Evolutionary conservation across 2,329 filamentous ascomycete species (phyloP).

Genomic region (Trichoderma sp.): DNA sequence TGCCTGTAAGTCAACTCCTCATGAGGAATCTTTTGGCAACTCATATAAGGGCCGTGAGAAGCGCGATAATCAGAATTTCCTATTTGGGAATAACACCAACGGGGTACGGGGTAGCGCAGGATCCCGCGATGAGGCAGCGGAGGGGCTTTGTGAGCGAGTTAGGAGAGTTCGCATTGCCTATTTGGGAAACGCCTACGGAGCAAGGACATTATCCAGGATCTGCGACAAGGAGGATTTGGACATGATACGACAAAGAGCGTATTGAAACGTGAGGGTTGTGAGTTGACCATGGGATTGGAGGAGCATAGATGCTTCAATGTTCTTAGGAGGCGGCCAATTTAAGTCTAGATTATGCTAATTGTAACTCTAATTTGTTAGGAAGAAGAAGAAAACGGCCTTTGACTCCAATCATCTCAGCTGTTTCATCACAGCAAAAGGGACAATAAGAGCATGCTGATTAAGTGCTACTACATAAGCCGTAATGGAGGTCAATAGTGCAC

Average conservation of each 20-base stretch:
- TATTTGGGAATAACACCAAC: not conserved
- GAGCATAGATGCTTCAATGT: not conserved
- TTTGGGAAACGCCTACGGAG: not conserved
- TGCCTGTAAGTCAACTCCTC: not conserved
- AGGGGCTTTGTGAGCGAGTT: not conserved
- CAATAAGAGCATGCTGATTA: not conserved
- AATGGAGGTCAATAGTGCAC: not conserved
- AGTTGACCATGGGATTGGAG: not conserved
- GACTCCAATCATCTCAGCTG: not conserved
- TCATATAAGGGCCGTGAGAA: not conserved
- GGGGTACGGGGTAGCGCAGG: not conserved
- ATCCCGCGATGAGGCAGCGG: not conserved
- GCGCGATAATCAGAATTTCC: constrained; percentile 16
- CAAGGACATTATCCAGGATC: not conserved
- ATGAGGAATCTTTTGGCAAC: constrained; percentile 10
- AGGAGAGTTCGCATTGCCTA: not conserved
- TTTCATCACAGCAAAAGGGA: not conserved
- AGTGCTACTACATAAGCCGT: not conserved
- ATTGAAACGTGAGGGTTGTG: not conserved
- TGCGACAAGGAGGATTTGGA: not conserved
- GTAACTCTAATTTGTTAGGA: not conserved
- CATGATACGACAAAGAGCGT: not conserved
- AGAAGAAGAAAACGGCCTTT: not conserved
- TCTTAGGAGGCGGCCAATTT: not conserved
- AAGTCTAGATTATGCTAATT: not conserved